These are phyloP conservation scores for Gaertneriomyces sp. DNA, from an alignment of 192 early-diverging fungal species.

Conservation along the genomic window DNA sequence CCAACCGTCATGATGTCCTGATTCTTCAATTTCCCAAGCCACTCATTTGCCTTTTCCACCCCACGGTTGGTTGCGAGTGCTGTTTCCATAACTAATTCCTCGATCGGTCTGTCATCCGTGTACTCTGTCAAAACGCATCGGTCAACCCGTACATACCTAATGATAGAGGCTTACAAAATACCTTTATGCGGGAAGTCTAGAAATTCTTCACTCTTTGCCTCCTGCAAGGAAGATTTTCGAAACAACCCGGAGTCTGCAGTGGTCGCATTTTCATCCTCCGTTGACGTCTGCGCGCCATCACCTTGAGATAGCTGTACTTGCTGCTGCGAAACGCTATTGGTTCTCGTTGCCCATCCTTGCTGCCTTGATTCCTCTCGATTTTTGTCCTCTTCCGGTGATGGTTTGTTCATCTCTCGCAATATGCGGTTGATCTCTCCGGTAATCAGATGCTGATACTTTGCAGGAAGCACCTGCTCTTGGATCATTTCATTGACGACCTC, in stretches of 20 bases:
- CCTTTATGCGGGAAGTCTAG: slow-evolving; percentile 40
- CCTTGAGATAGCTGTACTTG: not conserved
- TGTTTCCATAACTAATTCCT: slow-evolving; percentile 68
- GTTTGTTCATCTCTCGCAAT: slow-evolving; percentile 66
- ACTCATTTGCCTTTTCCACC: slow-evolving; percentile 68
- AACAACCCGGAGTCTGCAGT: slow-evolving; percentile 11
- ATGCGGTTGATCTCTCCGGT: slow-evolving; percentile 82
- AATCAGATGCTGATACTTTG: slow-evolving; percentile 71
- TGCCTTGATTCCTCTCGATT: slow-evolving; percentile 58
- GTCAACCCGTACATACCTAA: not conserved
- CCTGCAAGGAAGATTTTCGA: slow-evolving; percentile 31
- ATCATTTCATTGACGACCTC: slow-evolving; percentile 82
- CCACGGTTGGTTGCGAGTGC: slow-evolving; percentile 63
- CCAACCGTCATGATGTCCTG: slow-evolving; percentile 81
- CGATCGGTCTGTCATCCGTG: slow-evolving; percentile 58
- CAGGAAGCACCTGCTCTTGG: slow-evolving; percentile 71
- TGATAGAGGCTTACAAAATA: slow-evolving; percentile 8
- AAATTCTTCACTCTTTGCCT: slow-evolving; percentile 26
- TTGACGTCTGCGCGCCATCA: not conserved
- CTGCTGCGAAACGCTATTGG: slow-evolving; percentile 22
- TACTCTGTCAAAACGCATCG: slow-evolving; percentile 32
- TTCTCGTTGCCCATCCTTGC: slow-evolving; percentile 23
- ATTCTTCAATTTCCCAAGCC: slow-evolving; percentile 60
- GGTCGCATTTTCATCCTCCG: not conserved
- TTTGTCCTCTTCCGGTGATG: slow-evolving; percentile 49